Evolutionary conservation across 495 filamentous ascomycete species (phyloP), one percentile per base, ranked within the genome.

Genomic region (Platismatia glauca): DNA sequence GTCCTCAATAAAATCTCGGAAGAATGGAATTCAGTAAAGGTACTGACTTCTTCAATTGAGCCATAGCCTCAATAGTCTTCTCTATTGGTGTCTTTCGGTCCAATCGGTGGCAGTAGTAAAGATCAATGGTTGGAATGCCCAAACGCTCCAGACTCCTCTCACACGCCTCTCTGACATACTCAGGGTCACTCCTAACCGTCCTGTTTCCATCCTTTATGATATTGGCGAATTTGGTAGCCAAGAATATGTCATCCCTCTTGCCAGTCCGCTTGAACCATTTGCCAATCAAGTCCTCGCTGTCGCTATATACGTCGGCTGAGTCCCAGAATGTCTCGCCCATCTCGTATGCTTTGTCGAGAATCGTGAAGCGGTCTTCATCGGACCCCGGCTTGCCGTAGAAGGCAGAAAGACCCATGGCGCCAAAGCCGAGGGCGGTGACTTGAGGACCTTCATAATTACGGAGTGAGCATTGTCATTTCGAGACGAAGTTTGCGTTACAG

Each of bases 261-360:
- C 76, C 80, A 1, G 81, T 77, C 12, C 70, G 71, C 13, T 73
- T 70, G 66, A 86, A 81, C 83, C 82, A 71, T 57, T 71, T 71
- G 29, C 68, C 67, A 55, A 71, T 61, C 38, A 71, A 52, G 13
- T 75, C 74, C 56, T 79, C 77, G 31, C 58, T 71, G 53, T 75
- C 72, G 18, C 65, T 67, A 56, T 78, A 79, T 37, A 78, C 67
- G 59, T 87, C 79, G 31, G 84, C 79, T 18, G 75, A 79, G 66
- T 88, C 86, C 85, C 85, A 88, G 60, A 82, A 81, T 0, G 65
- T 79, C 41, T 77, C 72, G 3, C 86, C 86, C 16, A 80, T 68
- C 58, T 81, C 76, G 53, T 80, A 77, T 0, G 77, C 80, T 9
- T 70, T 68, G 61, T 81, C 78, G 7, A 83, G 71, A 4, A 83